Evolutionary conservation across 495 filamentous ascomycete genomes (phyloP).

Genomic region (Parathielavia hyrcaniae): DNA sequence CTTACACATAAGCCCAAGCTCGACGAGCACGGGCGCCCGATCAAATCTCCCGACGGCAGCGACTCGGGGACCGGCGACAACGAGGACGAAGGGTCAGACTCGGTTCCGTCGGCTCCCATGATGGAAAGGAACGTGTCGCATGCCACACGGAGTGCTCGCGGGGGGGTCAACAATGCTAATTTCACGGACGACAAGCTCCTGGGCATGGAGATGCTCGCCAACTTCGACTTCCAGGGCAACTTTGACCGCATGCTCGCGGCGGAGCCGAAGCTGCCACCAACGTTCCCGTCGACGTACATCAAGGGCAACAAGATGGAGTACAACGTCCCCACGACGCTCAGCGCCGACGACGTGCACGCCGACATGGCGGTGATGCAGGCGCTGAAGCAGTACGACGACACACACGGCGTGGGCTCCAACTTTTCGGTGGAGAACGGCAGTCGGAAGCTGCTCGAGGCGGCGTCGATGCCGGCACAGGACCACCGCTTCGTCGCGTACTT

Average conservation of each 20-base stretch:
- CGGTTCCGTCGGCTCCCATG: conserved; percentile 49
- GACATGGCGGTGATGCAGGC: conserved; percentile 55
- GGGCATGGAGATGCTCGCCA: conserved; percentile 57
- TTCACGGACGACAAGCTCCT: conserved; percentile 47
- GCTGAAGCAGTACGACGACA: conserved; percentile 39
- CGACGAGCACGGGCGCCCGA: conserved; percentile 41
- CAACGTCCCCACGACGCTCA: conserved; percentile 46
- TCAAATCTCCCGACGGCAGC: conserved; percentile 47
- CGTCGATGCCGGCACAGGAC: conserved; percentile 34
- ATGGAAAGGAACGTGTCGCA: conserved; percentile 72
- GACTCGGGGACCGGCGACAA: conserved; percentile 47
- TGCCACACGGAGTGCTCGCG: conserved; percentile 64
- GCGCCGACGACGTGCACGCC: conserved; percentile 52
- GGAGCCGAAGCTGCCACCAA: conserved; percentile 56
- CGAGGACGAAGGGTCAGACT: conserved; percentile 42
- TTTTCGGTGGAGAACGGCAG: conserved; percentile 41
- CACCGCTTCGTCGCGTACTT: conserved; percentile 37
- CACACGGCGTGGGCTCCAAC: conserved; percentile 40
- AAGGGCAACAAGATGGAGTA: conserved; percentile 40
- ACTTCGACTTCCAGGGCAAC: conserved; percentile 56
- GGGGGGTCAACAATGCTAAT: conserved; percentile 49
- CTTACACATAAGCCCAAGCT: conserved; percentile 45
- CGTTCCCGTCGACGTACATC: conserved; percentile 49
- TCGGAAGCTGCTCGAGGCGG: conserved; percentile 40
- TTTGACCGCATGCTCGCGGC: conserved; percentile 41